A percentile compares a stretch with the other conserved stretches of the same genome.
phyloP scores from a whole-genome alignment of 768 basidiomycete species.

The Mycena venus region DNA sequence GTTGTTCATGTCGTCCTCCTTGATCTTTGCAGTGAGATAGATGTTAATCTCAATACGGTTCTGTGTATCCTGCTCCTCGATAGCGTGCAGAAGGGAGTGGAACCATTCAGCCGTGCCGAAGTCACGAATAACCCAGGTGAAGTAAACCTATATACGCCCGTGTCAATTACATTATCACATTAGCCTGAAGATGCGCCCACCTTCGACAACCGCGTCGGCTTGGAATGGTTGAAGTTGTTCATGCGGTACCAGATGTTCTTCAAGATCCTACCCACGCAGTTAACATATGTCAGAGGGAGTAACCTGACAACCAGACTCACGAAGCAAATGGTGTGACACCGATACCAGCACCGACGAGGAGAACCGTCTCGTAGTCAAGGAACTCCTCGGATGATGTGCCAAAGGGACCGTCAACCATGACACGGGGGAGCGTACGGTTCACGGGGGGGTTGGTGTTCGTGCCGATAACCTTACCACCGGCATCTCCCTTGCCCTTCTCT shows the following conservation, averaged over 20 bases:
- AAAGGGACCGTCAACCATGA: conserved; percentile 98
- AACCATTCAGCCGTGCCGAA: conserved; percentile 95
- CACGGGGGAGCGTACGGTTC: conserved; percentile 84
- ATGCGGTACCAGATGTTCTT: conserved; percentile 97
- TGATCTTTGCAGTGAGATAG: conserved; percentile 92
- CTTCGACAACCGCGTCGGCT: conserved; percentile 89
- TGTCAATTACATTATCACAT: not conserved
- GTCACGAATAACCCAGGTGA: conserved; percentile 96
- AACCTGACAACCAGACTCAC: conserved; percentile 58
- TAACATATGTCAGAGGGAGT: not conserved
- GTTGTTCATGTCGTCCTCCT: conserved; percentile 95
- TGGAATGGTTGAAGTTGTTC: conserved; percentile 86
- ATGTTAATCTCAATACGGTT: conserved; percentile 95
- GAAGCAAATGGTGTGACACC: conserved; percentile 97
- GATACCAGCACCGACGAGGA: conserved; percentile 95
- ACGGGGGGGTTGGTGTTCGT: conserved; percentile 72
- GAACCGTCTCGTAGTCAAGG: conserved; percentile 88
- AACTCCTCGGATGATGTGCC: conserved; percentile 95
- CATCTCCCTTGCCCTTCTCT: conserved; percentile 43
- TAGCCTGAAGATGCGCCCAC: conserved; percentile 46
- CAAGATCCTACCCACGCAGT: conserved; percentile 66
- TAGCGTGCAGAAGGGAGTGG: conserved; percentile 92
- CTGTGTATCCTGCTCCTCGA: conserved; percentile 92
- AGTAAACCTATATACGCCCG: conserved; percentile 70
- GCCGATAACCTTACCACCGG: conserved; percentile 78